A percentile compares a stretch with the other conserved stretches of the same genome.
Conservation (phyloP, 2,329 filamentous ascomycete species). For the Cadophora gregata region DNA sequence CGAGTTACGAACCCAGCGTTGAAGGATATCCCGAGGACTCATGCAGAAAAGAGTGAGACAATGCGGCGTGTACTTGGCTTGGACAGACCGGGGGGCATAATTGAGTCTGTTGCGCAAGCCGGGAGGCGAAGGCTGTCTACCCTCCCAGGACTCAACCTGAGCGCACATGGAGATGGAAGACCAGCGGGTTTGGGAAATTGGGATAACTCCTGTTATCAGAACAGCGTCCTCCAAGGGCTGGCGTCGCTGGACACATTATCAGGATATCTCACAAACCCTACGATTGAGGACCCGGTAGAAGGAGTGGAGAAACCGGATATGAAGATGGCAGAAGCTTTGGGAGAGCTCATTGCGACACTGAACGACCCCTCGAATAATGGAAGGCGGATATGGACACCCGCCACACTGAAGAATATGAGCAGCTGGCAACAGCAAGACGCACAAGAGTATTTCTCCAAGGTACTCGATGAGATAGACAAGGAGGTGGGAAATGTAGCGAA, state of each 20-base stretch:
- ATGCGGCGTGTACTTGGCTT: slow-evolving; percentile 68
- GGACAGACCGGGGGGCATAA: slow-evolving; percentile 57
- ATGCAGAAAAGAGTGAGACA: slow-evolving; percentile 67
- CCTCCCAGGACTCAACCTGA: slow-evolving; percentile 46
- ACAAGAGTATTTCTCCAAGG: slow-evolving; percentile 93
- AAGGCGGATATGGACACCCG: slow-evolving; percentile 79
- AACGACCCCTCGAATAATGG: slow-evolving; percentile 75
- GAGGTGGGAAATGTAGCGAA: slow-evolving; percentile 64
- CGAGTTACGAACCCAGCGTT: slow-evolving; percentile 56
- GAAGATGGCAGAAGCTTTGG: slow-evolving; percentile 44
- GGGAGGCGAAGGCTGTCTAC: slow-evolving; percentile 61
- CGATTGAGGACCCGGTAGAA: slow-evolving; percentile 40
- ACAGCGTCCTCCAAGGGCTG: slow-evolving; percentile 88
- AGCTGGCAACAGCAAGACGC: slow-evolving; percentile 97
- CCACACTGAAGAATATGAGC: slow-evolving; percentile 86
- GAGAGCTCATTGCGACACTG: slow-evolving; percentile 71
- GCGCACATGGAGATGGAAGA: slow-evolving; percentile 52
- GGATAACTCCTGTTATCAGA: slow-evolving; percentile 98
- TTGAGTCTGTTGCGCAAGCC: slow-evolving; percentile 63
- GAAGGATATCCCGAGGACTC: slow-evolving; percentile 47
- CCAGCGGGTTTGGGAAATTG: slow-evolving; percentile 82
- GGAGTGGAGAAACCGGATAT: slow-evolving; percentile 33
- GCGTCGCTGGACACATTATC: slow-evolving; percentile 76
- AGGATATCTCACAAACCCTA: slow-evolving; percentile 63
- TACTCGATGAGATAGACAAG: slow-evolving; percentile 84